Percentiles rank a stretch among this genome's conserved stretches.
Conservation (phyloP, 1,139 yeast genomes). For the Candida sojae region DNA sequence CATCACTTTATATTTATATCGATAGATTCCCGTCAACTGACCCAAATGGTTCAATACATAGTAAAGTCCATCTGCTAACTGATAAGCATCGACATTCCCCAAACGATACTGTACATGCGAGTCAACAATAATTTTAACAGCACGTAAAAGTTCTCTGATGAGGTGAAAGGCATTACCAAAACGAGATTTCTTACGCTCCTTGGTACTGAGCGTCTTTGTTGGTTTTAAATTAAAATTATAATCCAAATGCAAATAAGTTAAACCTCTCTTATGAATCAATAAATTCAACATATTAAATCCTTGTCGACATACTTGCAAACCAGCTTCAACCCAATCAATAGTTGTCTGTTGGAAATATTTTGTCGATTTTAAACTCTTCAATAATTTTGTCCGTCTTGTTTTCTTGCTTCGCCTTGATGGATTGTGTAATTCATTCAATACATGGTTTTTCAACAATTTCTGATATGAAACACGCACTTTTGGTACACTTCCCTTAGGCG, state of each 20-base stretch:
- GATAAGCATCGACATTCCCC: conserved; percentile 91
- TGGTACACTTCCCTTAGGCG: conserved; percentile 59
- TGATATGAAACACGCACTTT: conserved; percentile 88
- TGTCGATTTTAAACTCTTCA: conserved; percentile 71
- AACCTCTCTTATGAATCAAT: conserved; percentile 85
- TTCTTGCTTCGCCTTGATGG: conserved; percentile 31
- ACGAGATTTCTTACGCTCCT: conserved; percentile 92
- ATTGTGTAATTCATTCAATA: conserved; percentile 68
- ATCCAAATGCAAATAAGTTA: conserved; percentile 90
- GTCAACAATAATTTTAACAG: conserved; percentile 84
- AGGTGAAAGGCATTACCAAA: conserved; percentile 97
- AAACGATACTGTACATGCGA: conserved; percentile 89
- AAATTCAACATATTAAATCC: conserved; percentile 93
- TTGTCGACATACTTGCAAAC: conserved; percentile 87
- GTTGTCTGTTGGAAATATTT: conserved; percentile 90
- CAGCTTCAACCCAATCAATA: conserved; percentile 98
- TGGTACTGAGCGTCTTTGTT: conserved; percentile 92
- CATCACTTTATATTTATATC: conserved; percentile 97
- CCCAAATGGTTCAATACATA: conserved; percentile 92
- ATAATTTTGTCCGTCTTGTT: conserved; percentile 54
- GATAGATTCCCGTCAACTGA: conserved; percentile 91
- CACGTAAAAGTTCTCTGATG: conserved; percentile 82
- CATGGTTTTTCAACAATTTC: conserved; percentile 73
- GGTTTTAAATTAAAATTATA: conserved; percentile 96
- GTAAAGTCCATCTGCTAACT: conserved; percentile 90